A percentile compares a stretch with the other conserved stretches of the same genome.
Evolutionary conservation across 495 filamentous ascomycete genomes (phyloP).

Genomic region (Neurospora sp.): DNA sequence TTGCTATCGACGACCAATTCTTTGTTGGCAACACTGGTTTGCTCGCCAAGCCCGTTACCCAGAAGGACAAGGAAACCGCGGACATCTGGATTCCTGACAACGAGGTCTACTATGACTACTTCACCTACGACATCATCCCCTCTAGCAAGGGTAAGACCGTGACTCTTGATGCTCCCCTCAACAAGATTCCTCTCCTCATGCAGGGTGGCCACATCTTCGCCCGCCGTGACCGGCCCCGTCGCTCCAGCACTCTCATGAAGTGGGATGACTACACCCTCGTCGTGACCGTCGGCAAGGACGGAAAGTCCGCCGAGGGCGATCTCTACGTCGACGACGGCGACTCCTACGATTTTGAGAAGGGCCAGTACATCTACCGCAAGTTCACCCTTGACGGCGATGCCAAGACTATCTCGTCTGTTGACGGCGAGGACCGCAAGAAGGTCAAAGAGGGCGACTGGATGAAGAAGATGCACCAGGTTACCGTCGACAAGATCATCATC

Average conservation of each 20-base stretch:
- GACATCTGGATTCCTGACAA: slow-evolving; percentile 81
- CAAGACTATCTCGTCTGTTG: slow-evolving; percentile 42
- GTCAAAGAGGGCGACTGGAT: slow-evolving; percentile 63
- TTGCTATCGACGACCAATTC: slow-evolving; percentile 85
- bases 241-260: slow-evolving; percentile 79
- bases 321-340: slow-evolving; percentile 93
- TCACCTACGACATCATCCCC: slow-evolving; percentile 64
- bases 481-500: slow-evolving; percentile 73
- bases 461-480: slow-evolving; percentile 64
- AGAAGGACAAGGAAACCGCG: slow-evolving; percentile 58
- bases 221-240: slow-evolving; percentile 75
- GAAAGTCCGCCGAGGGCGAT: slow-evolving; percentile 59
- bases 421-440: slow-evolving; percentile 40
- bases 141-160: slow-evolving; percentile 55
- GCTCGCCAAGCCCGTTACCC: slow-evolving; percentile 76
- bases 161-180: slow-evolving; percentile 64
- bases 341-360: slow-evolving; percentile 75
- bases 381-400: slow-evolving; percentile 47
- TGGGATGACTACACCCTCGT: slow-evolving; percentile 92
- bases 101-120: slow-evolving; percentile 90
- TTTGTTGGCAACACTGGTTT: slow-evolving; percentile 82
- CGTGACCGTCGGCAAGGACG: slow-evolving; percentile 58
- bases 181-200: slow-evolving; percentile 82
- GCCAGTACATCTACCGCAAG: slow-evolving; percentile 74
- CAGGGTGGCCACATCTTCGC: slow-evolving; percentile 86